A percentile compares a stretch with the other conserved stretches of the same genome.
phyloP scores from a whole-genome alignment of 768 basidiomycete genomes.

The Kwoniella botswanensis region DNA sequence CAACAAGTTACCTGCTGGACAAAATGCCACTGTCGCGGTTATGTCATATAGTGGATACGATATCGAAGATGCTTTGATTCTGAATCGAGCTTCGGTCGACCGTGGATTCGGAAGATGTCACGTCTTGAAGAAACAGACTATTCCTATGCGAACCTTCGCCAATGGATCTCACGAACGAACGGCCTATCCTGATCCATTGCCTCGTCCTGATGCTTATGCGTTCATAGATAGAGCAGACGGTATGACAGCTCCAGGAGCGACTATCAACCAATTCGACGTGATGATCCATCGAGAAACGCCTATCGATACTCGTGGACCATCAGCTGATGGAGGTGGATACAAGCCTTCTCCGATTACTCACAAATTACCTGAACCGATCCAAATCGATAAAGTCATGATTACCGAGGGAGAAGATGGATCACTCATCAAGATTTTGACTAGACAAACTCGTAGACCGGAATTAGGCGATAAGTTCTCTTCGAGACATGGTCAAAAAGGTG shows the following conservation, averaged over 20 bases:
- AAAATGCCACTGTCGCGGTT: constrained; percentile 97
- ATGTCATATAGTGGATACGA: constrained; percentile 99
- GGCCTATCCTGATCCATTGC: constrained; percentile 86
- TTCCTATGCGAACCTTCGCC: constrained; percentile 91
- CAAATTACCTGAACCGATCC: constrained; percentile 89
- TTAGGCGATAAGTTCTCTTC: constrained; percentile 99
- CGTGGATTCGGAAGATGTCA: constrained; percentile 97
- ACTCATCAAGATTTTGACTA: constrained; percentile 93
- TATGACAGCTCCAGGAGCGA: constrained; percentile 90
- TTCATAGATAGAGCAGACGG: constrained; percentile 86
- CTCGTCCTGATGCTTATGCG: constrained; percentile 79
- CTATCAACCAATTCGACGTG: constrained; percentile 88
- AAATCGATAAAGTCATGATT: constrained; percentile 97
- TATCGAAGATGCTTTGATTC: constrained; percentile 96
- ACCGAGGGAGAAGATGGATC: constrained; percentile 97
- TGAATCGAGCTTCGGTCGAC: constrained; percentile 95
- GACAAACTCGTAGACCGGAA: constrained; percentile 95
- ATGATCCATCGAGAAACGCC: constrained; percentile 98
- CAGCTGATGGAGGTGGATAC: constrained; percentile 63
- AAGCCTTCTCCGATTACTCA: constrained; percentile 91
- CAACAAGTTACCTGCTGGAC: constrained; percentile 93
- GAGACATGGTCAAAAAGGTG: constrained; percentile 97
- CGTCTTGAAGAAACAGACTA: constrained; percentile 92
- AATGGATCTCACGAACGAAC: constrained; percentile 98
- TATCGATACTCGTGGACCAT: constrained; percentile 66